A percentile compares a stretch with the other conserved stretches of the same genome.
These are phyloP conservation scores for Dipteronia sinensis DNA, from an alignment of 345 rosid genomes.

Conservation along the genomic window DNA sequence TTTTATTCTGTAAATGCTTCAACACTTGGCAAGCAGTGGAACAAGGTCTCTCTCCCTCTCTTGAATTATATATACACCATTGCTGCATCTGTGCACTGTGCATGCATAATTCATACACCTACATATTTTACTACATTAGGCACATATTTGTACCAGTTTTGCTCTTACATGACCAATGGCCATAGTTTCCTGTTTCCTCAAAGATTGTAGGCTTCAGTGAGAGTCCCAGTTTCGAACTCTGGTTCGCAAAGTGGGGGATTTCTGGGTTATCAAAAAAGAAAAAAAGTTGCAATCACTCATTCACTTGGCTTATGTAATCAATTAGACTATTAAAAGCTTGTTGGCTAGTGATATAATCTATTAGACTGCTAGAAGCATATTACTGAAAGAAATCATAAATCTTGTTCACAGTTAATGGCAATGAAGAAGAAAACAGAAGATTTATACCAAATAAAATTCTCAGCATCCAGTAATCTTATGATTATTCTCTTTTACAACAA, in stretches of 20 bases:
- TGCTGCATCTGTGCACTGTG: not conserved
- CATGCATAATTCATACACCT: not conserved
- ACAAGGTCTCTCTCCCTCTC: slow-evolving; percentile 50
- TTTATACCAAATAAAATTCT: not conserved
- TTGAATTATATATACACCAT: not conserved
- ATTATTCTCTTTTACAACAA: not conserved
- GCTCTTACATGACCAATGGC: not conserved
- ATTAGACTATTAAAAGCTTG: not conserved
- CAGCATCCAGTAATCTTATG: not conserved
- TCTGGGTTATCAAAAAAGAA: no score
- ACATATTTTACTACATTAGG: not conserved
- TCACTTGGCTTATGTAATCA: not conserved
- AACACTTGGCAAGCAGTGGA: slow-evolving; percentile 85
- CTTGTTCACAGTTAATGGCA: not conserved
- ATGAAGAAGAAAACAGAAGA: not conserved
- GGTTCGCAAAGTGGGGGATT: no score
- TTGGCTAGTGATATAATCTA: not conserved
- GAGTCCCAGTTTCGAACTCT: no score
- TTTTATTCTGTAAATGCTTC: slow-evolving; percentile 88
- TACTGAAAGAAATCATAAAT: not conserved
- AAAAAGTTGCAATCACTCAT: not conserved
- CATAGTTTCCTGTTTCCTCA: no score
- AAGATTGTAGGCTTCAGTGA: no score
- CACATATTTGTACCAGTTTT: not conserved
- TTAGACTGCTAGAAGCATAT: not conserved